Conservation (phyloP, 2,329 filamentous ascomycete species). For the Pseudocercospora vitis region DNA sequence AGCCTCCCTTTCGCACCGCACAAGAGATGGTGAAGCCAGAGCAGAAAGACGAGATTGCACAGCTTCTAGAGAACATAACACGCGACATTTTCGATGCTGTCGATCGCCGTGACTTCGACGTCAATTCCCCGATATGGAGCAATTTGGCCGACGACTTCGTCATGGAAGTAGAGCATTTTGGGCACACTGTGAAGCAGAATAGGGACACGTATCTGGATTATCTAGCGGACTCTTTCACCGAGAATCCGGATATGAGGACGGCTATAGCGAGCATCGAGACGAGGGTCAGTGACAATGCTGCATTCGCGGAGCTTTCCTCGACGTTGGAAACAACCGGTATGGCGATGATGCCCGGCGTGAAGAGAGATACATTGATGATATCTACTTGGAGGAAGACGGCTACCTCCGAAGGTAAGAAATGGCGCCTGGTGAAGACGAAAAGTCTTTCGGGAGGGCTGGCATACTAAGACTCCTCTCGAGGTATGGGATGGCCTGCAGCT, state of each 20-base stretch:
- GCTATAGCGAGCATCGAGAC: background rate
- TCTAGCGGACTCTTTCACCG: background rate
- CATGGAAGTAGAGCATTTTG: background rate
- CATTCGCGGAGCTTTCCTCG: background rate
- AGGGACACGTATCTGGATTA: background rate
- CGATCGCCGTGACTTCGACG: slow-evolving; percentile 7
- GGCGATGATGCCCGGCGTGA: background rate
- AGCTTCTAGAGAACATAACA: slow-evolving; percentile 6
- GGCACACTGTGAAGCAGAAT: background rate
- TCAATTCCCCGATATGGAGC: slow-evolving; percentile 1
- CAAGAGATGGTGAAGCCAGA: background rate
- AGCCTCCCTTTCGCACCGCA: too few species aligned
- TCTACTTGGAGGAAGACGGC: background rate
- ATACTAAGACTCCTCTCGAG: too few species aligned
- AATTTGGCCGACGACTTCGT: slow-evolving; percentile 1
- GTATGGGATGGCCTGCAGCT: too few species aligned
- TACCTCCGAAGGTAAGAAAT: background rate
- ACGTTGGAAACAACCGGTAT: background rate
- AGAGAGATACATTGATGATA: background rate
- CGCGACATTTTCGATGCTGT: background rate
- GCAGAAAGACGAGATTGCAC: background rate
- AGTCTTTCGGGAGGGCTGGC: background rate
- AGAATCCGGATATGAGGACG: background rate
- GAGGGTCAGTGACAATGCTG: background rate
- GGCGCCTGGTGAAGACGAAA: background rate